Evolutionary conservation across 768 basidiomycete species (phyloP).

Genomic region (Tephrocybe sp.): DNA sequence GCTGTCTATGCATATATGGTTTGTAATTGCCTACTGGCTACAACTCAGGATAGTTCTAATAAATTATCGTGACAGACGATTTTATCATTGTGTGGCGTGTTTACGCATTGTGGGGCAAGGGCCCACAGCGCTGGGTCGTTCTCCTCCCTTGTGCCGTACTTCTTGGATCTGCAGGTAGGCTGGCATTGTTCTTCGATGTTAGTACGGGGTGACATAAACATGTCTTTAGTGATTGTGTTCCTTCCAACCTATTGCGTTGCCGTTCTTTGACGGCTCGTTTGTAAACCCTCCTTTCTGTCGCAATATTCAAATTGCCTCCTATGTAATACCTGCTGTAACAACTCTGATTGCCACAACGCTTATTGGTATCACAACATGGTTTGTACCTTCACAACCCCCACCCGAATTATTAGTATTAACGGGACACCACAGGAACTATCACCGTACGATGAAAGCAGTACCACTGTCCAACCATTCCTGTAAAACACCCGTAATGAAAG

Average conservation of each 20-base stretch:
- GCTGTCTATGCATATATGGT: constrained; percentile 10
- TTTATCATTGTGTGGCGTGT: constrained; percentile 9
- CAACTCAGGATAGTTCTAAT: no score
- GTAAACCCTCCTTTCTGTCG: constrained; percentile 7
- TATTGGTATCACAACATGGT: constrained; percentile 10
- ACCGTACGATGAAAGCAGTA: not conserved
- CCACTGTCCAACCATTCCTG: not conserved
- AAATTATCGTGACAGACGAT: constrained; percentile 6
- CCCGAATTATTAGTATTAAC: not conserved
- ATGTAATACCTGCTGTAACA: constrained; percentile 12
- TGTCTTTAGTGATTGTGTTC: not conserved
- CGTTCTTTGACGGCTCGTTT: constrained; percentile 3
- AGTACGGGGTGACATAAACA: not conserved
- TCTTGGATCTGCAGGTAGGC: constrained; percentile 4
- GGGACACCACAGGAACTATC: constrained; percentile 12
- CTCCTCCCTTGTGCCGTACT: not conserved
- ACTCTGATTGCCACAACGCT: constrained; percentile 7
- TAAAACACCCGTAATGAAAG: constrained; percentile 1
- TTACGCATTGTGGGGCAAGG: constrained; percentile 5
- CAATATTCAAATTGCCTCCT: constrained; percentile 10
- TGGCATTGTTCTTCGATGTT: not conserved
- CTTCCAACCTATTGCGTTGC: not conserved
- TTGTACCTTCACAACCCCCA: not conserved
- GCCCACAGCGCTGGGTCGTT: not conserved
- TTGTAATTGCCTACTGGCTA: not conserved